Base-by-base conservation (phyloP, 2,329 filamentous ascomycete genomes). In the Aspergillus latus region DNA sequence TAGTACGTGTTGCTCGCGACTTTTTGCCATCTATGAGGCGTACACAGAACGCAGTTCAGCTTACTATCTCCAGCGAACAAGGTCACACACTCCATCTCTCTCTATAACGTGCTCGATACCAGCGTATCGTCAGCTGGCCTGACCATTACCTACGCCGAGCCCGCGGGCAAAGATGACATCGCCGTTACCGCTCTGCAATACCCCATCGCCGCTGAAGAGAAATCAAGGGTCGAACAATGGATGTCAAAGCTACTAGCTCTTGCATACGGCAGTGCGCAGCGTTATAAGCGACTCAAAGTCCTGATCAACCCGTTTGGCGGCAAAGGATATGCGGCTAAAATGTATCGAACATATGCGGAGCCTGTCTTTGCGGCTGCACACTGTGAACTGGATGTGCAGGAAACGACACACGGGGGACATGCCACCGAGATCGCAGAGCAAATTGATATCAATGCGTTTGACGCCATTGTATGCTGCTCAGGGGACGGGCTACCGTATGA, bases 401-500 rank as follows among this genome's bases (percentile, higher is more conserved):
- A 79, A 49, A 95, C 95, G 1, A 82, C 80, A 40, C 82, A 87
- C 68, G 78, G 82, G 11, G 91, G 91, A 3, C 89, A 97, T 74
- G 94, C 90, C 0, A 80, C 87, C 1, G 88, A 90, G 16, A 86
- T 97, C 58, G 87, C 86, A 9, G 81, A 89, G 68, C 81, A 85
- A 43, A 75, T 96, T 48, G 89, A 97, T 68, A 81, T 94, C 29
- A 84, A 92, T 47, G 83, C 82, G 1, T 96, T 86, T 72, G 94
- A 99, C 75, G 88, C 92, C 7, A 83, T 97, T 11, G 86, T 93
- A 28, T 90, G 90, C 60, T 94, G 91, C 69, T 97, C 93, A 0
- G 94, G 94, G 4, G 94, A 99, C 66, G 94, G 94, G 8, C 80
- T 96, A 39, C 88, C 91, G 0, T 88, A 96, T 70, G 94, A 99